phyloP scores from a whole-genome alignment of 805 yeast species.

The Nakazawaea ernobii region DNA sequence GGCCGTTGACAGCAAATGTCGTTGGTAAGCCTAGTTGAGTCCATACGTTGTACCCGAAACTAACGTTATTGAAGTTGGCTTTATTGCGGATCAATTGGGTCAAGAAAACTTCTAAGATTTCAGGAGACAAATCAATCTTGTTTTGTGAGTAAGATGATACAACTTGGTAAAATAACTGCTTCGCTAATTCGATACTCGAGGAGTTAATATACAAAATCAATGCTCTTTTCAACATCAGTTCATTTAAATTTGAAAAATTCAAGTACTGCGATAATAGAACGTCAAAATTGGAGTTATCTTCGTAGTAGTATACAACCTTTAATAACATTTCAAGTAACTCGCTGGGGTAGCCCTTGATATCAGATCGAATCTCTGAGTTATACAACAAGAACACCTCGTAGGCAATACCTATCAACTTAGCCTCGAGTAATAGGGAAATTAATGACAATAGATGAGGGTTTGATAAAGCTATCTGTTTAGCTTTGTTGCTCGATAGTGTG shows the following conservation, averaged over 20 bases:
- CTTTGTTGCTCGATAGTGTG: neutral
- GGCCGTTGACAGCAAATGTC: conserved; percentile 1
- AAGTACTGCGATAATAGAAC: conserved; percentile 7
- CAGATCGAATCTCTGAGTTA: conserved; percentile 5
- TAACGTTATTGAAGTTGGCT: neutral
- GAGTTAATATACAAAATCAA: conserved; percentile 4
- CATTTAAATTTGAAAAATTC: conserved; percentile 1
- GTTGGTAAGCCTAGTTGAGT: neutral
- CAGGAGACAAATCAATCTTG: neutral
- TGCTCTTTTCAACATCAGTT: neutral
- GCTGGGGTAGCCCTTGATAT: conserved; percentile 6
- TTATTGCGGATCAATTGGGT: neutral
- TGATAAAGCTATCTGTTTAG: neutral
- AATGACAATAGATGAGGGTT: conserved; percentile 10
- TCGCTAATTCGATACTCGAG: conserved; percentile 10
- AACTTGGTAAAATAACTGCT: conserved; percentile 10
- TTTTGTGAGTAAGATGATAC: conserved; percentile 1
- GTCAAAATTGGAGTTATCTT: conserved; percentile 7
- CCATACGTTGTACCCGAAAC: conserved; percentile 10
- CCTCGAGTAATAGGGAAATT: conserved; percentile 5
- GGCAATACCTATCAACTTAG: conserved; percentile 4
- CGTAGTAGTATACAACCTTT: conserved; percentile 5
- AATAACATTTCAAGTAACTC: conserved; percentile 8
- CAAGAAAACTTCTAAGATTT: neutral
- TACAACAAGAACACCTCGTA: conserved; percentile 8